Percentiles rank a stretch among this genome's conserved stretches.
Conservation (phyloP, 805 yeast species). For the Myxozyma mucilagina region DNA sequence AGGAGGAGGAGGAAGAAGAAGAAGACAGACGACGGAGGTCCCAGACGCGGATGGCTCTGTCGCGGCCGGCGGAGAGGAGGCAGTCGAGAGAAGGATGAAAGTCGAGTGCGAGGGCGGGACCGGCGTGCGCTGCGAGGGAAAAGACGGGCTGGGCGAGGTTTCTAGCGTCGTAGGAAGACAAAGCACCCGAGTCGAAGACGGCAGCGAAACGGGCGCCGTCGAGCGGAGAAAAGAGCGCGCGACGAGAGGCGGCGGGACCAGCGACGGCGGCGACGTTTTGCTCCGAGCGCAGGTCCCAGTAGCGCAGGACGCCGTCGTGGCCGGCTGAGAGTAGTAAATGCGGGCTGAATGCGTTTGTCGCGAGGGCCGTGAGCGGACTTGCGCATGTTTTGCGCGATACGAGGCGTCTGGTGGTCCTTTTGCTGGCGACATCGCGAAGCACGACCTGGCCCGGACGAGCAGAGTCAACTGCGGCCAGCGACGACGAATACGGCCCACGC, state of each 20-base stretch:
- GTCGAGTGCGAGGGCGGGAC: slow-evolving; percentile 83
- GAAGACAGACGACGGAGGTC: slow-evolving; percentile 47
- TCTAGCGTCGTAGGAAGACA: slow-evolving; percentile 86
- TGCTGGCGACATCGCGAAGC: no score
- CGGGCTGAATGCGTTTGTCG: slow-evolving; percentile 66
- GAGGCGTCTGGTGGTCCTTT: slow-evolving; percentile 1
- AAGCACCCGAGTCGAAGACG: slow-evolving; percentile 84
- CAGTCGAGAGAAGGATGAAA: slow-evolving; percentile 86
- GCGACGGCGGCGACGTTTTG: slow-evolving; percentile 56
- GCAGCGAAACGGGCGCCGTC: slow-evolving; percentile 63
- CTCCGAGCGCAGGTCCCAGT: slow-evolving; percentile 79
- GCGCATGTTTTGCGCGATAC: slow-evolving; percentile 42
- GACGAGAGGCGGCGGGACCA: slow-evolving; percentile 70
- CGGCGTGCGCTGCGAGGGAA: slow-evolving; percentile 89
- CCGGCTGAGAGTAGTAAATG: slow-evolving; percentile 71
- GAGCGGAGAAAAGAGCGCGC: slow-evolving; percentile 56
- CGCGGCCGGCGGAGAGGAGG: slow-evolving; percentile 90
- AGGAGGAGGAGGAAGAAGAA: neutral
- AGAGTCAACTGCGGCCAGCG: no score
- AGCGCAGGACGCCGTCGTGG: slow-evolving; percentile 68
- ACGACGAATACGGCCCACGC: no score
- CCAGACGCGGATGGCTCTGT: slow-evolving; percentile 79
- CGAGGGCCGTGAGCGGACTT: slow-evolving; percentile 56
- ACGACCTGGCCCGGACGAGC: no score
- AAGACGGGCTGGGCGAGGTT: no score